These are phyloP conservation scores for Vitis hybrid DNA, from an alignment of 177 flowering plant genomes.

Conservation along the genomic window DNA sequence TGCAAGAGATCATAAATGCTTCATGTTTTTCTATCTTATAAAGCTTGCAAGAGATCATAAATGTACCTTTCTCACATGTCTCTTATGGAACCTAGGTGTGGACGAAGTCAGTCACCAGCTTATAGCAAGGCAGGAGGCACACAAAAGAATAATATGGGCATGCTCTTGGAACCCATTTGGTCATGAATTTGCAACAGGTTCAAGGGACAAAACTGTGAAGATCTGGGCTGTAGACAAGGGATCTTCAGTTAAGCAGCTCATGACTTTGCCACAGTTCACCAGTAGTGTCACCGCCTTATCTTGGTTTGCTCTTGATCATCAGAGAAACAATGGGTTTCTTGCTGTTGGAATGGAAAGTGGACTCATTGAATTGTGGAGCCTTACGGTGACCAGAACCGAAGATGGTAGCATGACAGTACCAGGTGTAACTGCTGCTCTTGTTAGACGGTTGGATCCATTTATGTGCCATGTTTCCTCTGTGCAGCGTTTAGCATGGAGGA, in stretches of 20 bases:
- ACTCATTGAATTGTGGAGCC: constrained; percentile 71
- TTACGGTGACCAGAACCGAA: constrained; percentile 25
- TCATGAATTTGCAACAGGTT: constrained; percentile 90
- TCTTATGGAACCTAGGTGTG: constrained; percentile 26
- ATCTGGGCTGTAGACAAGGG: constrained; percentile 66
- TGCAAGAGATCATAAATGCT: too few species aligned
- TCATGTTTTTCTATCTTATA: neutral
- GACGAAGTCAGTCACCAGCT: constrained; percentile 59
- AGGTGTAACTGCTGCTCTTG: constrained; percentile 32
- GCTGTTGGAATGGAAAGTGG: constrained; percentile 94
- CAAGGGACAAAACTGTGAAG: constrained; percentile 91
- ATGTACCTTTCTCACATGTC: constrained; percentile 5
- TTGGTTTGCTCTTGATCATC: constrained; percentile 53
- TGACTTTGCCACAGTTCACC: constrained; percentile 60
- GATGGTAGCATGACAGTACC: constrained; percentile 14
- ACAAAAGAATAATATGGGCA: constrained; percentile 94
- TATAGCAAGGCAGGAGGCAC: constrained; percentile 75
- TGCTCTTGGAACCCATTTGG: constrained; percentile 96
- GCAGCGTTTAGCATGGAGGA: constrained; percentile 73
- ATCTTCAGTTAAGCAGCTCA: constrained; percentile 58
- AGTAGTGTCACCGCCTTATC: constrained; percentile 81
- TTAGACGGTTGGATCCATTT: constrained; percentile 49
- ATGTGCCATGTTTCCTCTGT: constrained; percentile 83
- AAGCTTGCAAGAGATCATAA: too few species aligned
- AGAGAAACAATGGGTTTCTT: constrained; percentile 48